Conservation (phyloP, 768 basidiomycete genomes). For the Boletus sensibilis region DNA sequence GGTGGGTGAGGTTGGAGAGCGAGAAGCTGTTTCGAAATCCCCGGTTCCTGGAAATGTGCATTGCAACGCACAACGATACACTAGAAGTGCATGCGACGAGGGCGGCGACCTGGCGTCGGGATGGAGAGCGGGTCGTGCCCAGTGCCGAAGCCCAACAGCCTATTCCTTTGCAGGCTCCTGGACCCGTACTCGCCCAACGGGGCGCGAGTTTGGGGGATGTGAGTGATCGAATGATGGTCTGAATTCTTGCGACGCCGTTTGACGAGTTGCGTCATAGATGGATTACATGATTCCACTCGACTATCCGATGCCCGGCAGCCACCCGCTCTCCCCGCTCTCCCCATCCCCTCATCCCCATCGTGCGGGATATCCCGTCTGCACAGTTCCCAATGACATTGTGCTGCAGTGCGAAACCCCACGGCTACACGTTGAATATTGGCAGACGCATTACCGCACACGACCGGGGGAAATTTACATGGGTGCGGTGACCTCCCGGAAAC, state of each 20-base stretch:
- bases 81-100: neutral
- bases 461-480: constrained; percentile 44
- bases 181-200: constrained; percentile 19
- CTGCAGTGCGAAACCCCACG: neutral
- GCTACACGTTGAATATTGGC: constrained; percentile 6
- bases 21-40: neutral
- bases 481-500: constrained; percentile 34
- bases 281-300: constrained; percentile 1
- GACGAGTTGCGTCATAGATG: neutral
- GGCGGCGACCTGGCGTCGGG: neutral
- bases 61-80: neutral
- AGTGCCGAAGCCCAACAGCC: neutral
- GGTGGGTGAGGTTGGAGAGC: neutral
- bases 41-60: neutral
- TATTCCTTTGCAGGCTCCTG: constrained; percentile 5
- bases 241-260: neutral
- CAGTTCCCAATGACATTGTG: neutral
- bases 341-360: neutral
- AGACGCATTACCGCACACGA: constrained; percentile 30
- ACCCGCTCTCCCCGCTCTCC: neutral
- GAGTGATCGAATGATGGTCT: neutral
- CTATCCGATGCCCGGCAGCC: constrained; percentile 1
- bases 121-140: neutral
- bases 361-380: constrained; percentile 1
- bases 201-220: constrained; percentile 15